Conservation (phyloP, 257 asterid species). For the Linaria vulgaris region DNA sequence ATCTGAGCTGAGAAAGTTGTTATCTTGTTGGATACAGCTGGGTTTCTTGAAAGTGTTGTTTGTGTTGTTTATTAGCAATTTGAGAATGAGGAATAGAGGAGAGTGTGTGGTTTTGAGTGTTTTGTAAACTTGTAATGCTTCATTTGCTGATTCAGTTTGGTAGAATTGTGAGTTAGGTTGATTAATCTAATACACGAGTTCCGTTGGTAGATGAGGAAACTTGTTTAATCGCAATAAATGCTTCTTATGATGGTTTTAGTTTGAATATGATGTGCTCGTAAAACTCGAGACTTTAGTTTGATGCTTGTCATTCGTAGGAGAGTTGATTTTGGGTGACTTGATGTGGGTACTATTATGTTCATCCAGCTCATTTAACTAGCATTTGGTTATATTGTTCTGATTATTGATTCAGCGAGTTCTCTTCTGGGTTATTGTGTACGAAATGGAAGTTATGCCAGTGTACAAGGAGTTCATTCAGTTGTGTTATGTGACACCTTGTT, state of each 20-base stretch:
- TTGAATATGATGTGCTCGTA: background rate
- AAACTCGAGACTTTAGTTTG: background rate
- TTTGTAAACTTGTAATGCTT: no score
- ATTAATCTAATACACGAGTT: background rate
- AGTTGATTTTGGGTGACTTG: constrained; percentile 2
- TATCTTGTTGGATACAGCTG: background rate
- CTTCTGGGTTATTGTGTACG: background rate
- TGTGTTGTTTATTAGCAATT: background rate
- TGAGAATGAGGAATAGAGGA: background rate
- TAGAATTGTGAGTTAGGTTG: background rate
- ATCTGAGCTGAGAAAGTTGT: constrained; percentile 16
- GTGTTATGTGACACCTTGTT: background rate
- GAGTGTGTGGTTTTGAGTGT: constrained; percentile 3
- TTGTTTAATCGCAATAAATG: no score
- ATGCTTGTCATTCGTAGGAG: background rate
- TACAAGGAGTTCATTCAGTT: background rate
- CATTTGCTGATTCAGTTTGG: no score
- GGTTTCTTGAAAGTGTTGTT: background rate
- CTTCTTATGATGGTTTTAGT: constrained; percentile 15
- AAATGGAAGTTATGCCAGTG: constrained; percentile 3
- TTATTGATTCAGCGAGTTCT: constrained; percentile 10
- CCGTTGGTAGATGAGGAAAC: background rate
- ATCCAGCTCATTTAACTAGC: background rate
- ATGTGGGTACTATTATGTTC: background rate
- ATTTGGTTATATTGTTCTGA: background rate